Evolutionary conservation across 257 asterid species (phyloP), one percentile per base, ranked within the genome.

Genomic region (Cinchona pubescens): DNA sequence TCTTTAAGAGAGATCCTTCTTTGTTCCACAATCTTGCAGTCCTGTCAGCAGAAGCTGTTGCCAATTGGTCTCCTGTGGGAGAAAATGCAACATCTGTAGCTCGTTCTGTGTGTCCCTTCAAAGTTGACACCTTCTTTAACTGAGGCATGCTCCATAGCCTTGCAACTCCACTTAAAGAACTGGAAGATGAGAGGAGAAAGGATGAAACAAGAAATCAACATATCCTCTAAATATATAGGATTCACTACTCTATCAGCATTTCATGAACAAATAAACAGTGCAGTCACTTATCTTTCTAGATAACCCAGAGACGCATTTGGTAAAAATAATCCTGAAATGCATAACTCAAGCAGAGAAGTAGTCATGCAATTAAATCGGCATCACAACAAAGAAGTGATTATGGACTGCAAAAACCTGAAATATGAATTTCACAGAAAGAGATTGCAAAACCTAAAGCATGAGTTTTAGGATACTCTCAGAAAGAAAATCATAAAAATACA

Each of bases 31-130:
- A 79, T 75, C 81, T 88, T 4, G 97, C 97, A 60, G 97, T 92
- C 63, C 88, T 85, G 81, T 94, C 99, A 51, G 98, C 99, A 63
- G 98, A 95, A 59, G 97, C 97, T 67, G 99, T 90, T 42, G 97
- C 98, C 80, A 95, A 71, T 73, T 76, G 89, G 68, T 87, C 45
- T 84, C 78, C 86, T 34, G 71, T 67, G 15, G 99, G 96, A 72
- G 98, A 91, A 84, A 95, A 92, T 75, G 88, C 90, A 81, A 92
- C 85, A 82, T 92, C 99, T 40, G 98, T 90, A 70, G 96, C 98
- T 77, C 97, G 87, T 83, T 95, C 99, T 0, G 91, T 86, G 66
- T 92, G 96, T 55, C 98, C 98, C 80, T 94, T 94, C 37, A 94
- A 88, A 43, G 93, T 86, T 30, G 91, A 88, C 51, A 88, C 84